Base-by-base conservation (phyloP, 2,329 filamentous ascomycete genomes). In the Aureobasidium leucospermi region DNA sequence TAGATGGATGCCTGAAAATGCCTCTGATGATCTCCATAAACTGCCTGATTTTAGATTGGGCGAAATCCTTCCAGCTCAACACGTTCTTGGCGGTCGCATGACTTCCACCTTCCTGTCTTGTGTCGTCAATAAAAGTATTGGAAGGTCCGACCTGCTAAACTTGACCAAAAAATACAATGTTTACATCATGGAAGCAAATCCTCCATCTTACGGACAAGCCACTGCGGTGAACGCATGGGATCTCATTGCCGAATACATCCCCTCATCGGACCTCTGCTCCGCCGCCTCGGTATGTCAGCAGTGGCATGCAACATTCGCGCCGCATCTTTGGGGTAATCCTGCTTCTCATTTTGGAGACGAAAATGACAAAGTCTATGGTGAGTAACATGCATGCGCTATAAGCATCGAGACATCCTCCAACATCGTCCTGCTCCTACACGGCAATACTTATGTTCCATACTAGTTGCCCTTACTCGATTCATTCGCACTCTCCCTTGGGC, bases 301-400 rank as follows among this genome's bases (percentile, higher is more conserved):
- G 73, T 85, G 83, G 81, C 80, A 85, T 65, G 66, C 71, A 31
- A 78, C 80, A n/a, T 85, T 85, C 64, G 76, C 79, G 56, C 81
- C 81, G 2, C 78, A 81, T 63, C 74, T 86, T 1, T 86, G 83
- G 83, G 83, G 83, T 15, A 80, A 82, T 65, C 83, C 83, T 19
- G 81, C 83, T 0, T 84, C 81, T 8, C 82, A 85, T 68, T 85
- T 85, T 67, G 81, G 80, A 32, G 75, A 76, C 2, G 77, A 84
- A 55, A 82, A 85, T 65, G 83, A 85, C 66, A 79, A 78, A 8
- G 81, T 85, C 32, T 85, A 85, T 65, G 78, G 79, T 75, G 62
- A 59, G 65, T 53, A 28, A 9, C 15, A 8, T 16, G 13, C 9
- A 19, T 16, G 13, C 3, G 6, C 10, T 6, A 4, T 10, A 36